These are phyloP conservation scores for Leonotis leonurus DNA, from an alignment of 257 asterid species.

Conservation along the genomic window DNA sequence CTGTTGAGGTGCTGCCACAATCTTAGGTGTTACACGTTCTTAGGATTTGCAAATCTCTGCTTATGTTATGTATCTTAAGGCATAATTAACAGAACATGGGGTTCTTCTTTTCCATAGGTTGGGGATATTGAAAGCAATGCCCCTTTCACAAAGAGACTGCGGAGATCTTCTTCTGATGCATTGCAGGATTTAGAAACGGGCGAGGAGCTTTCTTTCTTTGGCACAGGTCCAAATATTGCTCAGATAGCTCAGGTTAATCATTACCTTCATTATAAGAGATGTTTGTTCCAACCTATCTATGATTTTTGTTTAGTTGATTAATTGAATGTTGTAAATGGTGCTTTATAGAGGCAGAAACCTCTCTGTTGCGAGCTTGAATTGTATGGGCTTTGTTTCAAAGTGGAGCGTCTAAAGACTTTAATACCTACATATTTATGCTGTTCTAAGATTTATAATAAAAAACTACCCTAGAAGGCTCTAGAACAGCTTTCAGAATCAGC, in stretches of 20 bases:
- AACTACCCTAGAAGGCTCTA: not conserved
- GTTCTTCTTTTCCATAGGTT: constrained; percentile 42
- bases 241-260: constrained; percentile 67
- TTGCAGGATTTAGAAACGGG: constrained; percentile 71
- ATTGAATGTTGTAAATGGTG: not conserved
- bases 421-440: not conserved
- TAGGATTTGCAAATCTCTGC: constrained; percentile 3
- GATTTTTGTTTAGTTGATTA: not conserved
- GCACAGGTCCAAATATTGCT: constrained; percentile 68
- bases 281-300: not conserved
- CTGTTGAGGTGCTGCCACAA: constrained; percentile 3
- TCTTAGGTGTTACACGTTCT: not conserved
- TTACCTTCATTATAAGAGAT: not conserved
- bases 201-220: constrained; percentile 85
- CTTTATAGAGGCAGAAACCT: not conserved
- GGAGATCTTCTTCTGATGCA: constrained; percentile 79
- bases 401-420: not conserved
- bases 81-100: constrained; percentile 1
- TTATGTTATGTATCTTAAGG: not conserved
- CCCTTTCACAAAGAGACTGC: constrained; percentile 65
- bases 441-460: not conserved
- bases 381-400: not conserved
- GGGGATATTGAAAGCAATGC: constrained; percentile 86
- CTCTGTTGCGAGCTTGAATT: not conserved
- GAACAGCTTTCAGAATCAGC: not conserved